Percentiles rank a stretch among this genome's conserved stretches.
Evolutionary conservation across 2,329 filamentous ascomycete genomes (phyloP).

Genomic region (Phaeosphaeria sp.): DNA sequence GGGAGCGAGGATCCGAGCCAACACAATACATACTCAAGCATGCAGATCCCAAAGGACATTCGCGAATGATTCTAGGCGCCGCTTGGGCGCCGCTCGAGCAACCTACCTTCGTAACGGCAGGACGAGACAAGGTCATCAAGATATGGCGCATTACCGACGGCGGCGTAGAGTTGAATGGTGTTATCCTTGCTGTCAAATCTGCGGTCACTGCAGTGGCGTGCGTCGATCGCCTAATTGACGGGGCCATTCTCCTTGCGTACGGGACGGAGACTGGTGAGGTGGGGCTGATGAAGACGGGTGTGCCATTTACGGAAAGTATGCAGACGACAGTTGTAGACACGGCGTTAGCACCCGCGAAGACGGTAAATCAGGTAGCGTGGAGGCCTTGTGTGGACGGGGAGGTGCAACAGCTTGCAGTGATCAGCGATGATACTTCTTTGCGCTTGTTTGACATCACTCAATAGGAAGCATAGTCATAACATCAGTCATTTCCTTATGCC

Average conservation of each 20-base stretch:
- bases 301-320: conserved; percentile 14
- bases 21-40: conserved; percentile 64
- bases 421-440: conserved; percentile 52
- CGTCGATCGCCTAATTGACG: neutral
- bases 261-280: conserved; percentile 43
- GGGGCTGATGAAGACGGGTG: conserved; percentile 14
- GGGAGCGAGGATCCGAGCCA: conserved; percentile 58
- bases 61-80: conserved; percentile 89
- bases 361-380: conserved; percentile 45
- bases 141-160: conserved; percentile 56
- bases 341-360: conserved; percentile 31
- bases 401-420: conserved; percentile 45
- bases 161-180: conserved; percentile 31
- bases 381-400: conserved; percentile 23
- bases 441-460: conserved; percentile 38
- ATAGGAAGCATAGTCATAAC: neutral
- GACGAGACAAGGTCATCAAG: conserved; percentile 83
- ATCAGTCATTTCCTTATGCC: neutral
- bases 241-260: conserved; percentile 34
- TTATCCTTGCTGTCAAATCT: conserved; percentile 27
- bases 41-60: conserved; percentile 82
- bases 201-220: conserved; percentile 42
- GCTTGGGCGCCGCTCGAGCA: conserved; percentile 69
- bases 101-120: conserved; percentile 80
- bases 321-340: conserved; percentile 18